These are phyloP conservation scores for Alternaria gaisen DNA, from an alignment of 2,329 filamentous ascomycete species.

Conservation along the genomic window DNA sequence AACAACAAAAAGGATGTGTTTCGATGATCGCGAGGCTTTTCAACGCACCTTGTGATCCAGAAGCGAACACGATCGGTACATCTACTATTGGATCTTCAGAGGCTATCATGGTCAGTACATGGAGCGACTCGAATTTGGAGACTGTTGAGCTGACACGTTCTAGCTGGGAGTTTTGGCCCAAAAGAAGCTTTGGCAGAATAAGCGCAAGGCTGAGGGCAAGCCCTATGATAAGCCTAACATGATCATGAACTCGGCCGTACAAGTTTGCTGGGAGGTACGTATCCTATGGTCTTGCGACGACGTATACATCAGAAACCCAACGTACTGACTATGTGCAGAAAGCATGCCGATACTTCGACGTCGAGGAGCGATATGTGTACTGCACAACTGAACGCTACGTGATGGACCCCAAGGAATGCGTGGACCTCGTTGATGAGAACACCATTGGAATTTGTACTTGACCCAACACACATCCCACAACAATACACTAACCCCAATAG, in stretches of 20 bases:
- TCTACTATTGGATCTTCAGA: conserved; percentile 91
- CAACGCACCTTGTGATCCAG: conserved; percentile 72
- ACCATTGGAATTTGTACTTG: conserved; percentile 82
- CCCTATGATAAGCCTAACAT: conserved; percentile 84
- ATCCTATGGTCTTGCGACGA: too few relatives aligned
- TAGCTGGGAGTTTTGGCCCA: conserved; percentile 81
- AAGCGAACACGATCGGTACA: conserved; percentile 78
- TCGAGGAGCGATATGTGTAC: conserved; percentile 84
- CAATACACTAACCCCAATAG: conserved; percentile 12
- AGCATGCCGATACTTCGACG: conserved; percentile 80
- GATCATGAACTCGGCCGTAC: conserved; percentile 93
- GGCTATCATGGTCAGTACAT: conserved; percentile 63
- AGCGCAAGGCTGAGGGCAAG: conserved; percentile 83
- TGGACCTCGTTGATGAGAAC: conserved; percentile 71
- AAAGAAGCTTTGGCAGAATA: conserved; percentile 95
- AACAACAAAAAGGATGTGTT: conserved; percentile 41
- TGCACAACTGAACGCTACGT: conserved; percentile 69
- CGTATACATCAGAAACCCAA: too few relatives aligned
- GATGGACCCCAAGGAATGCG: conserved; percentile 69
- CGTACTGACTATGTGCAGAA: conserved; percentile 58
- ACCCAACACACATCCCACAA: neutral
- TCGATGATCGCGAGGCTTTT: conserved; percentile 78
- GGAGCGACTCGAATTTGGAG: conserved; percentile 3
- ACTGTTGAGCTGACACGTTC: neutral
- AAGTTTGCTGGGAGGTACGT: conserved; percentile 86